These are phyloP conservation scores for Phascolomyces articulosus DNA, from an alignment of 371 early-diverging fungal genomes.

Conservation along the genomic window DNA sequence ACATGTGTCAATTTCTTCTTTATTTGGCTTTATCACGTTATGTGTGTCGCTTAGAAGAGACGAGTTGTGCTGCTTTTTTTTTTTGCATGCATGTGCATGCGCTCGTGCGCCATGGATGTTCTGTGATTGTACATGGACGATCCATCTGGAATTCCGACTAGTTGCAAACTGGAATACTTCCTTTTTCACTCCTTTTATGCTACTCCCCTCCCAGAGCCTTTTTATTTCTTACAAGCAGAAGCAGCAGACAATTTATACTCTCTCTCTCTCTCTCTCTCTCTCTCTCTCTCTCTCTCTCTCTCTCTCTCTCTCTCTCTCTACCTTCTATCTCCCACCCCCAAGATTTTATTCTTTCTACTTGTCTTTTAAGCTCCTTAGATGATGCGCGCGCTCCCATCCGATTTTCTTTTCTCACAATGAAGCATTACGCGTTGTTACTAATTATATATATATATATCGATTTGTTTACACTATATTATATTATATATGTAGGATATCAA, in stretches of 20 bases:
- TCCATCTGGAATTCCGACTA: constrained; percentile 2
- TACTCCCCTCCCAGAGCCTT: background rate
- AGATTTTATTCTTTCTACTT: background rate
- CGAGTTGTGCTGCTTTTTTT: background rate
- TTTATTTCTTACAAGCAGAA: too few species aligned
- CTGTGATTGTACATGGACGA: constrained; percentile 3
- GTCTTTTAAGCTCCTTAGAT: background rate
- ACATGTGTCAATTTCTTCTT: constrained; percentile 10
- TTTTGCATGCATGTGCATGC: constrained; percentile 19
- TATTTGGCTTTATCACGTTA: constrained; percentile 10
- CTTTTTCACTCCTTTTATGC: background rate
- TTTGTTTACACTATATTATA: background rate
- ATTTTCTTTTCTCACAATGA: too few species aligned
- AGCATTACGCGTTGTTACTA: too few species aligned
- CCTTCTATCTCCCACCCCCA: too few species aligned
- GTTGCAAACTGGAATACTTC: background rate
- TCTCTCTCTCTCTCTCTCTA: too few species aligned
- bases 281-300: too few species aligned
- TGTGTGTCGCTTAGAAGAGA: too few species aligned
- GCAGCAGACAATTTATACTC: too few species aligned
- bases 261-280: too few species aligned
- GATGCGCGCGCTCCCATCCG: background rate
- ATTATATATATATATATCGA: background rate
- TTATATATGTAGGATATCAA: constrained; percentile 47
- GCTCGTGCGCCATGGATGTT: constrained; percentile 16